These are phyloP conservation scores for Metarhizium brunneum DNA, from an alignment of 2,329 filamentous ascomycete species.

Conservation along the genomic window DNA sequence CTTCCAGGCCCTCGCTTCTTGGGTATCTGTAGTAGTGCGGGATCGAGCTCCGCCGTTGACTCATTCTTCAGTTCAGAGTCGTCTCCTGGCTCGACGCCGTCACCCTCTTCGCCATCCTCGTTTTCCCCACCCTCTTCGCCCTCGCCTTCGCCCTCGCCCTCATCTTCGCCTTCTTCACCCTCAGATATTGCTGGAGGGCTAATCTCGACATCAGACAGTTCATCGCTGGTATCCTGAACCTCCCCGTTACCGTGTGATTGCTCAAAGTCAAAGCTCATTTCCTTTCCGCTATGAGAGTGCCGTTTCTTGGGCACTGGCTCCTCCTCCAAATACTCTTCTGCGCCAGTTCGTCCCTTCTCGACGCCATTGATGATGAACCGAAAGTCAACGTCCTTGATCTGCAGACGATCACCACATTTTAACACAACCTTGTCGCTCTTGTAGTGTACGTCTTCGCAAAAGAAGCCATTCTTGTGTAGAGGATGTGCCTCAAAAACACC, in stretches of 20 bases:
- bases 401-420: constrained; percentile 55
- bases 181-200: constrained; percentile 32
- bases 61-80: constrained; percentile 17
- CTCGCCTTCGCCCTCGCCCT: constrained; percentile 17
- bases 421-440: constrained; percentile 47
- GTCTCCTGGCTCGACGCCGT: constrained; percentile 12
- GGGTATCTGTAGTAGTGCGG: constrained; percentile 35
- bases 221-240: constrained; percentile 46
- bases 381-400: constrained; percentile 63
- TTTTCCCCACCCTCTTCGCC: constrained; percentile 12
- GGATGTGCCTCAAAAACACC: constrained; percentile 56
- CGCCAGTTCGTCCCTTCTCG: constrained; percentile 46
- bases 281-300: constrained; percentile 49
- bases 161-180: constrained; percentile 21
- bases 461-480: constrained; percentile 58
- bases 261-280: constrained; percentile 68
- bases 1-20: constrained; percentile 70
- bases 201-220: constrained; percentile 34
- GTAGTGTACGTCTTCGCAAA: constrained; percentile 52
- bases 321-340: constrained; percentile 45
- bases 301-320: constrained; percentile 33
- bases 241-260: constrained; percentile 49
- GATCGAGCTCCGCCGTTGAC: constrained; percentile 21
- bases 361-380: constrained; percentile 59
- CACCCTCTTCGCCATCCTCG: constrained; percentile 10